These are phyloP conservation scores for Lichtheimia ramosa DNA, from an alignment of 371 early-diverging fungal genomes.

Conservation along the genomic window DNA sequence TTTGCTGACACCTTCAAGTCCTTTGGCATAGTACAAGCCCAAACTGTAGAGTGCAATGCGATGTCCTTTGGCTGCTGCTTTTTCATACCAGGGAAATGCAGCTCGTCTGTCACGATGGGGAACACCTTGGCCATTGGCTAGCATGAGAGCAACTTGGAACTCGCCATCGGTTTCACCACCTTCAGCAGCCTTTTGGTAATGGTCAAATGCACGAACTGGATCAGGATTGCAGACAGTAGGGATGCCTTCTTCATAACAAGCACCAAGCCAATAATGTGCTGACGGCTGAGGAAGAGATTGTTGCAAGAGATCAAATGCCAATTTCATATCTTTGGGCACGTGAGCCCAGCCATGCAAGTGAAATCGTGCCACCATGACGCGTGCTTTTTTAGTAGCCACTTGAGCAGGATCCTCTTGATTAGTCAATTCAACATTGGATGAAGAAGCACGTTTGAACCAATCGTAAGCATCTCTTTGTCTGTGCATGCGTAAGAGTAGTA, in stretches of 20 bases:
- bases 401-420: background rate
- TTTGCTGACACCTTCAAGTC: conserved; percentile 24
- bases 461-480: conserved; percentile 39
- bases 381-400: conserved; percentile 21
- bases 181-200: conserved; percentile 23
- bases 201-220: conserved; percentile 18
- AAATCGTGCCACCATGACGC: conserved; percentile 33
- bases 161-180: conserved; percentile 26
- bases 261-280: conserved; percentile 31
- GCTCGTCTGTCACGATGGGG: conserved; percentile 24
- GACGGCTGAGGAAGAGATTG: conserved; percentile 10
- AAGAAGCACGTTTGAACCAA: conserved; percentile 40
- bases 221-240: conserved; percentile 15
- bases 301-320: conserved; percentile 22
- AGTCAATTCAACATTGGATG: background rate
- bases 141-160: conserved; percentile 35
- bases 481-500: conserved; percentile 35
- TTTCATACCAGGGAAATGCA: conserved; percentile 50
- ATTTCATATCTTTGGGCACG: conserved; percentile 14
- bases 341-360: conserved; percentile 29
- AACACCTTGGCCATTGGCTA: conserved; percentile 46
- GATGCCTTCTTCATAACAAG: conserved; percentile 34
- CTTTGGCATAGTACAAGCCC: conserved; percentile 46
- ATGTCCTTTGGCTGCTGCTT: conserved; percentile 48
- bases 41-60: conserved; percentile 30